These are phyloP conservation scores for Pichia sorboxylosa DNA, from an alignment of 1,139 yeast genomes.

Conservation along the genomic window DNA sequence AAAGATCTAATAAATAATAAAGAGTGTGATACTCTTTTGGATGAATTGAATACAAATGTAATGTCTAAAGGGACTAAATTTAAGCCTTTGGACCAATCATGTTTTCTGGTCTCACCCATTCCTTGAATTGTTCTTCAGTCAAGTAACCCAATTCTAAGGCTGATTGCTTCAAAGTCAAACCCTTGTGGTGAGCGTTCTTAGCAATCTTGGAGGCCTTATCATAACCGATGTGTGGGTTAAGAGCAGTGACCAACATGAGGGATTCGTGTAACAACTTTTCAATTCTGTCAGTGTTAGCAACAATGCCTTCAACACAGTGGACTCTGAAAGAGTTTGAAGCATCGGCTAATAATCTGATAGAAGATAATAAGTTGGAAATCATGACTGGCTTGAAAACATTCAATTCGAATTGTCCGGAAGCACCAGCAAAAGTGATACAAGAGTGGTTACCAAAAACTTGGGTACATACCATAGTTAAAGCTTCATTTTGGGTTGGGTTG, in stretches of 20 bases:
- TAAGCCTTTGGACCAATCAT: conserved; percentile 94
- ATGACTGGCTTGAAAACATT: conserved; percentile 96
- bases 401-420: conserved; percentile 96
- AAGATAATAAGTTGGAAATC: conserved; percentile 80
- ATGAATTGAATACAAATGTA: background rate
- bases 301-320: conserved; percentile 90
- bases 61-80: background rate
- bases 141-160: conserved; percentile 85
- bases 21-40: background rate
- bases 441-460: conserved; percentile 97
- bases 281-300: conserved; percentile 81
- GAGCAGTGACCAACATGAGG: conserved; percentile 94
- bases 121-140: conserved; percentile 74
- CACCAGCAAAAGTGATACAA: conserved; percentile 93
- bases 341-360: conserved; percentile 81
- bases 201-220: conserved; percentile 96
- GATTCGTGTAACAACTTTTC: conserved; percentile 83
- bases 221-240: conserved; percentile 97
- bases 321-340: conserved; percentile 81
- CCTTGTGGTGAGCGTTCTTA: conserved; percentile 96
- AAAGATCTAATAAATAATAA: background rate
- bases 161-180: conserved; percentile 85
- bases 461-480: conserved; percentile 93
- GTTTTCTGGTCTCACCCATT: conserved; percentile 96
- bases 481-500: conserved; percentile 98